Conservation (phyloP, 2,329 filamentous ascomycete species). For the Alternaria brassicae region DNA sequence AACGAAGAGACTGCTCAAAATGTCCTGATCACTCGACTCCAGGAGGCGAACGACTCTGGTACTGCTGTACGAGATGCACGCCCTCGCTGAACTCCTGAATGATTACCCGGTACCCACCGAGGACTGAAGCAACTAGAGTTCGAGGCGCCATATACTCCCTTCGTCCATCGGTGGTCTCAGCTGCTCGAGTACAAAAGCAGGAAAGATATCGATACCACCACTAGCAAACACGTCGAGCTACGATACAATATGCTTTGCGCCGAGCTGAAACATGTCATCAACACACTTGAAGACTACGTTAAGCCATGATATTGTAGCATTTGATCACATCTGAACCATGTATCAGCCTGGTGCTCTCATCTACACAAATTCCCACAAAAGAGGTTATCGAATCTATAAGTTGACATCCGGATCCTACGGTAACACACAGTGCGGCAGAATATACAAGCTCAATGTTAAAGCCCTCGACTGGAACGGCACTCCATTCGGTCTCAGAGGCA, state of each 20-base stretch:
- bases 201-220: constrained; percentile 26
- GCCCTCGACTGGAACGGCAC: constrained; percentile 46
- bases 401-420: constrained; percentile 26
- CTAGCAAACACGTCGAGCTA: constrained; percentile 47
- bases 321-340: constrained; percentile 53
- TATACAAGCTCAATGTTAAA: constrained; percentile 32
- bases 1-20: constrained; percentile 67
- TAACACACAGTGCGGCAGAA: constrained; percentile 30
- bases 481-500: constrained; percentile 33
- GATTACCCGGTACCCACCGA: constrained; percentile 68
- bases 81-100: constrained; percentile 62
- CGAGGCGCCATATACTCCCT: constrained; percentile 65
- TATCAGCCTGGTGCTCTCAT: constrained; percentile 47
- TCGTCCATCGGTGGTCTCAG: constrained; percentile 69
- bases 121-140: constrained; percentile 68
- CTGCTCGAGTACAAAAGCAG: constrained; percentile 29
- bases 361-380: constrained; percentile 32
- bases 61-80: constrained; percentile 67
- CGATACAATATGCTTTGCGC: constrained; percentile 46
- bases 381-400: constrained; percentile 29
- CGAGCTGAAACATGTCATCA: constrained; percentile 51
- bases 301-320: constrained; percentile 48
- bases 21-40: constrained; percentile 54
- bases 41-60: constrained; percentile 57
- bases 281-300: constrained; percentile 48